Evolutionary conservation across 2,329 filamentous ascomycete species (phyloP).

Genomic region (Trichoderma asperellum): DNA sequence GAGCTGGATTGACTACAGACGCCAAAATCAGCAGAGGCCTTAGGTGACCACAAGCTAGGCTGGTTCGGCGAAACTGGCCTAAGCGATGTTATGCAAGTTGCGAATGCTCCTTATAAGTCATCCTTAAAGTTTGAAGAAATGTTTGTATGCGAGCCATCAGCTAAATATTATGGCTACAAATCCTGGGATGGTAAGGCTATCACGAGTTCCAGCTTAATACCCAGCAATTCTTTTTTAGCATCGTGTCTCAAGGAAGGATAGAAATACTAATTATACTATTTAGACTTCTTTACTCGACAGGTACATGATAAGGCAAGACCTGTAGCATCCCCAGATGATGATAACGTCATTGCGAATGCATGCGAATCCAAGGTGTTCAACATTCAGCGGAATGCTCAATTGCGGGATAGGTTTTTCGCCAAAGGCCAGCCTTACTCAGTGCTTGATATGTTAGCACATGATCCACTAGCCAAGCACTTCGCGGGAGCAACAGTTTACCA

Average conservation of each 20-base stretch:
- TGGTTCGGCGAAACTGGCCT: constrained; percentile 60
- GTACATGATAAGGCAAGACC: constrained; percentile 60
- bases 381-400: constrained; percentile 53
- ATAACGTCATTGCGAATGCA: constrained; percentile 60
- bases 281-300: constrained; percentile 66
- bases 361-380: constrained; percentile 67
- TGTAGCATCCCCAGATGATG: constrained; percentile 59
- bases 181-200: constrained; percentile 63
- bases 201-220: background rate
- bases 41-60: constrained; percentile 49
- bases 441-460: constrained; percentile 64
- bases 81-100: constrained; percentile 55
- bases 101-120: constrained; percentile 51
- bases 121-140: constrained; percentile 60
- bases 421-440: constrained; percentile 72
- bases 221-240: background rate
- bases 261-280: background rate
- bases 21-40: constrained; percentile 57
- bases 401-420: constrained; percentile 67
- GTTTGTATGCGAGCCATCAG: constrained; percentile 61
- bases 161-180: constrained; percentile 61
- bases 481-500: constrained; percentile 70
- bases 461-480: constrained; percentile 58
- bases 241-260: background rate
- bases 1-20: constrained; percentile 39